Conservation (phyloP, 306 rosid genomes). For the Cicer chorassanicum region DNA sequence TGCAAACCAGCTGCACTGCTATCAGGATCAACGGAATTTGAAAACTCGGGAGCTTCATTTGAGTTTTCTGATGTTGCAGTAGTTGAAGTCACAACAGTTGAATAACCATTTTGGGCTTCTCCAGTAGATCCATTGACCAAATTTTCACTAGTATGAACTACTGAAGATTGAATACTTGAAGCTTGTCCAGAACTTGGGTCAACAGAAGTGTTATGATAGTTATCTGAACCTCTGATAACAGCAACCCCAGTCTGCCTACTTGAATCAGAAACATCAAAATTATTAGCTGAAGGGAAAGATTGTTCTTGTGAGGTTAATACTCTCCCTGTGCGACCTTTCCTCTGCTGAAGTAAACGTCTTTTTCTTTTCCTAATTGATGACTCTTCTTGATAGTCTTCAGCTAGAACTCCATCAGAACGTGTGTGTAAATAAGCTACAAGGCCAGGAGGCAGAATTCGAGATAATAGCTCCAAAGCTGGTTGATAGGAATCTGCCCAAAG, state of each 20-base stretch:
- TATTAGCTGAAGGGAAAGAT: conserved; percentile 61
- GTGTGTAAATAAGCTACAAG: conserved; percentile 99
- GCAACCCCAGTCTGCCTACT: conserved; percentile 60
- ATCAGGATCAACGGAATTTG: conserved; percentile 63
- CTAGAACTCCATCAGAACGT: conserved; percentile 71
- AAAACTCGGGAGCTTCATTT: conserved; percentile 55
- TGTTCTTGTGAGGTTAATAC: conserved; percentile 77
- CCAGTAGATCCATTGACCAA: conserved; percentile 54
- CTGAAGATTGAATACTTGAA: conserved; percentile 62
- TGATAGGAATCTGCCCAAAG: conserved; percentile 99
- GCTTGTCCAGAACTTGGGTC: conserved; percentile 65
- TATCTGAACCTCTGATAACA: conserved; percentile 55
- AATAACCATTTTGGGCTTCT: conserved; percentile 58
- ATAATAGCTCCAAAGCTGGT: conserved; percentile 87
- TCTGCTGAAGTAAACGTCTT: conserved; percentile 82
- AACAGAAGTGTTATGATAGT: conserved; percentile 52
- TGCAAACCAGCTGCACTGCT: conserved; percentile 58
- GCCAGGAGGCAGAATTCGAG: conserved; percentile 97
- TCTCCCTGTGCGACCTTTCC: conserved; percentile 85
- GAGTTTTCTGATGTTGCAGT: conserved; percentile 50
- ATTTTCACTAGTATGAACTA: conserved; percentile 62
- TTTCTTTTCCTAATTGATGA: conserved; percentile 76
- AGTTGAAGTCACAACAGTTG: conserved; percentile 54
- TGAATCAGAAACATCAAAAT: conserved; percentile 71
- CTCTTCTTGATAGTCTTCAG: conserved; percentile 76